Base-by-base conservation (phyloP, 164 flowering plant genomes). In the Tetracentron sinense region DNA sequence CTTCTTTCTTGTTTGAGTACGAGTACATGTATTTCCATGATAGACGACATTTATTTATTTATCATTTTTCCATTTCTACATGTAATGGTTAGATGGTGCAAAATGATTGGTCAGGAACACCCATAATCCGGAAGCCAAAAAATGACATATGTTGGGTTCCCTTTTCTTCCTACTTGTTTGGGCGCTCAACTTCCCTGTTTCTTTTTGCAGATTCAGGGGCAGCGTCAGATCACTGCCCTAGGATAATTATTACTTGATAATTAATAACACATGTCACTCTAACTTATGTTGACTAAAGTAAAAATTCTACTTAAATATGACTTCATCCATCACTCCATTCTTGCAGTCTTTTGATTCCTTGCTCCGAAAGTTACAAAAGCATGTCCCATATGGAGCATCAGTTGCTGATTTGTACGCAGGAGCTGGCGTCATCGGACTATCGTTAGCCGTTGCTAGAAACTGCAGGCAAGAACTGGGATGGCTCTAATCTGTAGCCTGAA, bases 321-420 rank as follows among this genome's bases (percentile, higher is more conserved):
- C 16, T 23, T 44, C 3, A 28, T 57, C 20, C 2, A 4, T 20
- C 29, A 42, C 44, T 11, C 30, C 19, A 38, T 42, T 16, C 20
- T 60, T 72, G 50, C 96, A 94, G 99, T 96, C 96, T 66, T 94
- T 94, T 82, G 91, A 94, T 79, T 79, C 79, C 51, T 74, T 94
- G 83, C 89, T 94, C 38, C 85, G 69, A 62, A 89, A 86, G 77
- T 65, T 94, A 69, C 96, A 89, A 25, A 89, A 83, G 72, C 83
- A 87, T 84, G 93, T 94, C 25, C 96, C 91, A 27, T 63, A 72
- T 70, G 96, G 93, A 55, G 64, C 95, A 76, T 85, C 97, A 66
- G 90, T 91, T 63, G 79, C 85, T 79, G 99, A 94, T 76, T 75
- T 94, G 52, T 94, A 94, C 77, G 99, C 96, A 46, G 99, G 97